phyloP scores from a whole-genome alignment of 371 early-diverging fungal species.

The Parasitella parasitica region DNA sequence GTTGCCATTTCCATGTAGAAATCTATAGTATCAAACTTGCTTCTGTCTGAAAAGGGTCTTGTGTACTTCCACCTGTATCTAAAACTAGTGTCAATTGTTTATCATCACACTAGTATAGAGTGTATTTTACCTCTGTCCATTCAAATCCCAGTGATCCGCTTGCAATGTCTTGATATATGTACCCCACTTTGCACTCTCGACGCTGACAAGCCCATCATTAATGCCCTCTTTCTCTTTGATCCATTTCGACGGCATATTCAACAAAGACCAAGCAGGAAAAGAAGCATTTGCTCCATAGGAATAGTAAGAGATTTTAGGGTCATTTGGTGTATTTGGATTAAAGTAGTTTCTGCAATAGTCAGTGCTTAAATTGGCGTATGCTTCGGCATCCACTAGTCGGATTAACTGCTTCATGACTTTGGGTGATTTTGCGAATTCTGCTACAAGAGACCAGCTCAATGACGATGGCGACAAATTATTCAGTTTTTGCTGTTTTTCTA shows the following conservation, averaged over 20 bases:
- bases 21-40: slow-evolving; percentile 69
- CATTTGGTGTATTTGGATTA: slow-evolving; percentile 84
- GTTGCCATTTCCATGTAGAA: slow-evolving; percentile 80
- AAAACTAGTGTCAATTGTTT: neutral
- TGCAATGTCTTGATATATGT: slow-evolving; percentile 73
- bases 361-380: slow-evolving; percentile 86
- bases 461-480: neutral
- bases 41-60: slow-evolving; percentile 23
- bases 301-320: slow-evolving; percentile 74
- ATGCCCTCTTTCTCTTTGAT: slow-evolving; percentile 51
- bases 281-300: slow-evolving; percentile 73
- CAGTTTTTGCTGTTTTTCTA: neutral
- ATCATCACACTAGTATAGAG: no score
- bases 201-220: slow-evolving; percentile 89
- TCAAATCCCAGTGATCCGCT: slow-evolving; percentile 91
- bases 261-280: slow-evolving; percentile 43
- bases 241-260: slow-evolving; percentile 60
- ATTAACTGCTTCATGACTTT: slow-evolving; percentile 21
- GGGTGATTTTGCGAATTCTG: slow-evolving; percentile 18
- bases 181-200: slow-evolving; percentile 85
- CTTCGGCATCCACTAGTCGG: slow-evolving; percentile 73
- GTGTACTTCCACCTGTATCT: slow-evolving; percentile 29
- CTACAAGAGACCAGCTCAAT: slow-evolving; percentile 14
- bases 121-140: slow-evolving; percentile 28
- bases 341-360: slow-evolving; percentile 80